A percentile compares a stretch with the other conserved stretches of the same genome.
phyloP scores from a whole-genome alignment of 148 eudicot species.

The Rheum nobile region DNA sequence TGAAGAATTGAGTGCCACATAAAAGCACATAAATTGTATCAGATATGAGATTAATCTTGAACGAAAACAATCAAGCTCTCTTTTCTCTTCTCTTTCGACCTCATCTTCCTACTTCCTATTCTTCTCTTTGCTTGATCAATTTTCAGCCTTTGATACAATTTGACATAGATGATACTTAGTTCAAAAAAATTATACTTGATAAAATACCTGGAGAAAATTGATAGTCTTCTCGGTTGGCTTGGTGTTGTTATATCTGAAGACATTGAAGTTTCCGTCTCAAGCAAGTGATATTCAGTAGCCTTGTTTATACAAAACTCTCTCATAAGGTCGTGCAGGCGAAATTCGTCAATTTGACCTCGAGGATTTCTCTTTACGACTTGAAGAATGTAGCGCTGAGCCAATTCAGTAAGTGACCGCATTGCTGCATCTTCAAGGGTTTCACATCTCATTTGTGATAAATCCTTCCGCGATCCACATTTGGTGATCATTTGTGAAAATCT shows the following conservation, averaged over 20 bases:
- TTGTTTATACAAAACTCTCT: conserved; percentile 21
- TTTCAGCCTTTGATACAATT: too few relatives aligned
- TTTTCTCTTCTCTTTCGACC: too few relatives aligned
- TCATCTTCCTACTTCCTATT: too few relatives aligned
- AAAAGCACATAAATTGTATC: too few relatives aligned
- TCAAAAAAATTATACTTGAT: too few relatives aligned
- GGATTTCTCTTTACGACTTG: conserved; percentile 15
- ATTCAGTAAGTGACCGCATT: not conserved
- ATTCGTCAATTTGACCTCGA: conserved; percentile 10
- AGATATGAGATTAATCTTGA: too few relatives aligned
- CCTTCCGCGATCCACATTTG: not conserved
- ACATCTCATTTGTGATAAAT: not conserved
- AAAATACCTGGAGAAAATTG: not conserved
- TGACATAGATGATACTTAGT: too few relatives aligned
- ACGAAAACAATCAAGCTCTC: too few relatives aligned
- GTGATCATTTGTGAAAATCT: too few relatives aligned
- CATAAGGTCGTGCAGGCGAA: conserved; percentile 19
- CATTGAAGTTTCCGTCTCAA: not conserved
- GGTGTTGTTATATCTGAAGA: not conserved
- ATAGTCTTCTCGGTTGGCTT: not conserved
- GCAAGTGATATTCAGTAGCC: conserved; percentile 19
- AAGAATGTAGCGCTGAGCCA: conserved; percentile 17
- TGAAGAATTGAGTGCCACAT: too few relatives aligned
- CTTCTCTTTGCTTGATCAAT: too few relatives aligned
- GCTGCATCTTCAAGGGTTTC: not conserved